Evolutionary conservation across 768 basidiomycete species (phyloP), one percentile per base, ranked within the genome.

Genomic region (Tricholoma matsutake): DNA sequence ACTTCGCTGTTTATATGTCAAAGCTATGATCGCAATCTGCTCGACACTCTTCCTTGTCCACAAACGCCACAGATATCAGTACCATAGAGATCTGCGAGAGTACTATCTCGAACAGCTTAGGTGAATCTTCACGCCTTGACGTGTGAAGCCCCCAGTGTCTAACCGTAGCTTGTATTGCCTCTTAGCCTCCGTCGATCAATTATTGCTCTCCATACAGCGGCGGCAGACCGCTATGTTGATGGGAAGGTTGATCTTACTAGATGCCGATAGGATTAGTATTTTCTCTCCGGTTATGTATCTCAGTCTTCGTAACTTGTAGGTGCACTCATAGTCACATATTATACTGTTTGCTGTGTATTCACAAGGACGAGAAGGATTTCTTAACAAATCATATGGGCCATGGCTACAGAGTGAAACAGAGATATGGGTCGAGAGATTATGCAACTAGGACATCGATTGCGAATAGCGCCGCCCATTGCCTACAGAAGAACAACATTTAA

Each of bases 61-160:
- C 66, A 78, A 75, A 29, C 75, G 79, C 8, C 72, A 77, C 53
- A 78, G 77, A 11, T 68, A 74, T 6, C 63, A 62, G 6, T 72
- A 72, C 4, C 77, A 78, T 54, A 74, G 74, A 47, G 77, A 79
- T 61, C 61, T 84, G 32, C 70, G 76, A 41, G 78, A 81, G 43
- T 83, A 83, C 64, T 83, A 82, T 60, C 67, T 76, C 25, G 81
- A 84, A 63, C 83, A 84, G 64, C 70, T 79, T 34, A 72, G 69
- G 78, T 79, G 22, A 18, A 69, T 65, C 7, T 28, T 45, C 25
- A 4, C 45, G 56, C 35, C 41, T 1, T 18, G 57, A 25, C 8
- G 25, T 14, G 18, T 18, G 11, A 20, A 14, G 22, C 22, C 22
- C 2, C 3, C 22, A 25, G 22, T 25, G 4, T 32, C 13, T 16